Conservation (phyloP, 257 asterid species). For the Lantana camara region DNA sequence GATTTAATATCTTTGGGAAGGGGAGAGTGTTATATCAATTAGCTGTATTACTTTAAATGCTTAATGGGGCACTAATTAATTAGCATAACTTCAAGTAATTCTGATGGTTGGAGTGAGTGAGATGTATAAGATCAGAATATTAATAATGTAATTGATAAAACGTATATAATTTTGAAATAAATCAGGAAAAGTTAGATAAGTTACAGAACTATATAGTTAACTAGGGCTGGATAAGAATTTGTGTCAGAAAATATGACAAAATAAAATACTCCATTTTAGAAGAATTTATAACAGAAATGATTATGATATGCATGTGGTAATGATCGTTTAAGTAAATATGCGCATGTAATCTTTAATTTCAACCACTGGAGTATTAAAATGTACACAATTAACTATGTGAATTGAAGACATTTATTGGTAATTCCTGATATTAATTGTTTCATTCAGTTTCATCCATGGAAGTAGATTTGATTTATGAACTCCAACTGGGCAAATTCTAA, state of each 20-base stretch:
- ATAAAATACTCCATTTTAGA: no score
- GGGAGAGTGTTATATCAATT: not conserved
- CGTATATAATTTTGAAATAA: not conserved
- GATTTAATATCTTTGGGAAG: not conserved
- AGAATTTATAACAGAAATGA: not conserved
- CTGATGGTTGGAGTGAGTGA: not conserved
- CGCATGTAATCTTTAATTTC: conserved; percentile 18
- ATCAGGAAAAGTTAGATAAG: no score
- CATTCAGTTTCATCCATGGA: conserved; percentile 28
- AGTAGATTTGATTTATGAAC: conserved; percentile 35
- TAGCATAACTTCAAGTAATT: not conserved
- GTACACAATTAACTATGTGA: not conserved
- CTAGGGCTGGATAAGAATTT: no score
- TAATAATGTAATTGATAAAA: not conserved
- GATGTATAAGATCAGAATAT: not conserved
- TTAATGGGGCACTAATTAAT: not conserved
- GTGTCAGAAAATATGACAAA: no score
- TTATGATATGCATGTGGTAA: conserved; percentile 15
- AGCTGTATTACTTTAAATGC: not conserved
- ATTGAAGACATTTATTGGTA: conserved; percentile 26
- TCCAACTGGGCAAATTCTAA: conserved; percentile 24
- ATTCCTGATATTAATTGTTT: conserved; percentile 33
- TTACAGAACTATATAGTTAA: no score
- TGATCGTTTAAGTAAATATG: conserved; percentile 22
- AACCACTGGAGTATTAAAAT: conserved; percentile 25